phyloP scores from a whole-genome alignment of 345 rosid species.

The Eucalyptus paniculata region DNA sequence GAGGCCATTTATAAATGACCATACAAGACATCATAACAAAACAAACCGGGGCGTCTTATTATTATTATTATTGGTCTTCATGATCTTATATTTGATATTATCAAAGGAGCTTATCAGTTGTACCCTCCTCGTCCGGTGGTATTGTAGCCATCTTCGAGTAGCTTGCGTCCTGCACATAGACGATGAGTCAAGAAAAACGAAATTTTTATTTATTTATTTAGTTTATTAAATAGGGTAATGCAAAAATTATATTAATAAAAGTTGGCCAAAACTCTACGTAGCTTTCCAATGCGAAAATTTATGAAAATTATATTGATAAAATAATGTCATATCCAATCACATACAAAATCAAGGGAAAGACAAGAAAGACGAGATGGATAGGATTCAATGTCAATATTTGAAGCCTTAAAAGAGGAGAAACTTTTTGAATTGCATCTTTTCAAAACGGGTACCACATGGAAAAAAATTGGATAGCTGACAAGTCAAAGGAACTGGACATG shows the following conservation, averaged over 20 bases:
- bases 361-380: background rate
- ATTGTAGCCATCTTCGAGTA: background rate
- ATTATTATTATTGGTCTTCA: background rate
- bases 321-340: background rate
- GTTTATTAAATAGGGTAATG: background rate
- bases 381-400: background rate
- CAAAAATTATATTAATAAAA: background rate
- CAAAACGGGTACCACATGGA: background rate
- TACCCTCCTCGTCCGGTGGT: background rate
- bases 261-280: background rate
- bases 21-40: no score
- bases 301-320: background rate
- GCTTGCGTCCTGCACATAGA: background rate
- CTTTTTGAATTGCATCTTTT: background rate
- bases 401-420: background rate
- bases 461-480: background rate
- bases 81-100: background rate
- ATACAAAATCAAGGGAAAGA: background rate
- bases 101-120: background rate
- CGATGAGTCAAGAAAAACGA: background rate
- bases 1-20: no score
- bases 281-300: background rate
- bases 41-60: no score
- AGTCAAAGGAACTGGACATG: background rate
- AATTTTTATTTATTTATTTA: background rate